Percentiles rank a stretch among this genome's conserved stretches.
phyloP scores from a whole-genome alignment of 2,329 filamentous ascomycete species.

The Exophiala sp. region DNA sequence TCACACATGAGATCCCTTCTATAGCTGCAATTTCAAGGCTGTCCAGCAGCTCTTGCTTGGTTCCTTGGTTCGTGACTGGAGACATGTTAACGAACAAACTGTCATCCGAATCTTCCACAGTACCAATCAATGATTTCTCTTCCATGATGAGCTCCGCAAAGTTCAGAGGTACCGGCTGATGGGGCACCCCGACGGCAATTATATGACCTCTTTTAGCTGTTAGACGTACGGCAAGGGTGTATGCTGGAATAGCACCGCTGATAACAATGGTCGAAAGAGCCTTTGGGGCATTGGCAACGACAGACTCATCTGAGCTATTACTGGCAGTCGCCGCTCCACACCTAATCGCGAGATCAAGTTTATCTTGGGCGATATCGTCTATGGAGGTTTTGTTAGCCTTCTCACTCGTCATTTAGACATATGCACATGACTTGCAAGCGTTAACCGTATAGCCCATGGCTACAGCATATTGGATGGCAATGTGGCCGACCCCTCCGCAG shows the following conservation, averaged over 20 bases:
- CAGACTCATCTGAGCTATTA: too few species aligned
- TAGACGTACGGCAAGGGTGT: not conserved
- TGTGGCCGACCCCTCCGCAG: not conserved
- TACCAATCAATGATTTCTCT: not conserved
- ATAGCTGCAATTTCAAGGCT: not conserved
- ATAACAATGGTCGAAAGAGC: not conserved
- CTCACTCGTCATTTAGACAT: too few species aligned
- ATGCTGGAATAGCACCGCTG: not conserved
- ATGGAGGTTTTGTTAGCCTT: too few species aligned
- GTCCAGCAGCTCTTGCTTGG: not conserved
- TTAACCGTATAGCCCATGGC: not conserved
- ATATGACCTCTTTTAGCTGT: not conserved
- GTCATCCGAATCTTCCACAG: not conserved
- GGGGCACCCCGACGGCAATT: not conserved
- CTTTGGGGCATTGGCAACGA: too few species aligned
- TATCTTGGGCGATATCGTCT: not conserved
- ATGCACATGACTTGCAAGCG: not conserved
- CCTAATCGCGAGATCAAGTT: not conserved
- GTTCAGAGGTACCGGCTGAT: not conserved
- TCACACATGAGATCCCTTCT: too few species aligned
- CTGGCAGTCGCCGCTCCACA: not conserved
- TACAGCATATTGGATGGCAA: not conserved
- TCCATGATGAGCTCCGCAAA: too few species aligned
- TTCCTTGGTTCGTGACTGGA: not conserved
- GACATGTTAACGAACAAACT: not conserved